A percentile compares a stretch with the other conserved stretches of the same genome.
phyloP scores from a whole-genome alignment of 2,329 filamentous ascomycete species.

The Beauveria brongniartii region DNA sequence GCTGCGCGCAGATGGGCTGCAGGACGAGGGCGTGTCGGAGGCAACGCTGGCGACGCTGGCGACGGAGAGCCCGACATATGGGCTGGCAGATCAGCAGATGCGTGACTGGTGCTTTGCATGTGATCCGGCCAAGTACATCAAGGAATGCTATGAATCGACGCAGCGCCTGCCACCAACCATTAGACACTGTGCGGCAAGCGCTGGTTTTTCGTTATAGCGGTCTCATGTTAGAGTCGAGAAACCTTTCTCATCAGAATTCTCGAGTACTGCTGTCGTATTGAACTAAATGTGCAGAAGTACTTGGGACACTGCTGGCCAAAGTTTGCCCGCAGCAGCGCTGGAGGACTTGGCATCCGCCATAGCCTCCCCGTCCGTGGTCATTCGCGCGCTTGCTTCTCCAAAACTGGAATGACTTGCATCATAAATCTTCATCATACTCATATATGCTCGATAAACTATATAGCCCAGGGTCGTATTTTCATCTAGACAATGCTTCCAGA shows the following conservation, averaged over 20 bases:
- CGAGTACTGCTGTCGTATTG: too few relatives aligned
- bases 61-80: not conserved
- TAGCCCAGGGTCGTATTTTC: not conserved
- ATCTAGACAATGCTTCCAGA: constrained; percentile 1
- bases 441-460: constrained; percentile 7
- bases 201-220: too few relatives aligned
- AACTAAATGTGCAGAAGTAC: too few relatives aligned
- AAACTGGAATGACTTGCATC: not conserved
- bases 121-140: not conserved
- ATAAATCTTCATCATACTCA: not conserved
- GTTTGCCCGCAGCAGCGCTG: too few relatives aligned
- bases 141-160: not conserved
- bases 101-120: constrained; percentile 8
- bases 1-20: constrained; percentile 3
- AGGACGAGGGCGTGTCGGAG: not conserved
- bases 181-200: too few relatives aligned
- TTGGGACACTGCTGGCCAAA: too few relatives aligned
- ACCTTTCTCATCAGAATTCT: too few relatives aligned
- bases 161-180: not conserved
- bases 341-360: too few relatives aligned
- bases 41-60: not conserved
- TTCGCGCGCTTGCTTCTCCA: not conserved
- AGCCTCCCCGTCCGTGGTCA: too few relatives aligned
- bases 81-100: constrained; percentile 2
- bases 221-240: too few relatives aligned